Evolutionary conservation across 495 filamentous ascomycete species (phyloP).

Genomic region (Tuber umbilicatum): DNA sequence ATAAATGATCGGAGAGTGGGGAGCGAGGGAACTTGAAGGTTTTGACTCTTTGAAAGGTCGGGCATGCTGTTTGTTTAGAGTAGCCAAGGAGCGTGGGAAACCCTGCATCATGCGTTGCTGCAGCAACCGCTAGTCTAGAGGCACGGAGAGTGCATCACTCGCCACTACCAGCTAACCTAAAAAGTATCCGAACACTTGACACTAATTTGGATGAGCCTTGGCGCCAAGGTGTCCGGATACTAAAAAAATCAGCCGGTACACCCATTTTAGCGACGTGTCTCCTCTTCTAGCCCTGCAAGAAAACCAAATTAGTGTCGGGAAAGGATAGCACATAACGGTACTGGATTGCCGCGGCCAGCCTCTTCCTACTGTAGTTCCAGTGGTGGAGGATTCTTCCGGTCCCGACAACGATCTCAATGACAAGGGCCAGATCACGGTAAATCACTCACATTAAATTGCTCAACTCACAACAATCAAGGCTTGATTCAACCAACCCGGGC

Average conservation of each 20-base stretch:
- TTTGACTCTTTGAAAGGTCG: conserved; percentile 19
- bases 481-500: not conserved
- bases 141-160: conserved; percentile 3
- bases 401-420: not conserved
- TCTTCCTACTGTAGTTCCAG: not conserved
- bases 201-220: no score
- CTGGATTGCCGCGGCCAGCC: not conserved
- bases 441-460: not conserved
- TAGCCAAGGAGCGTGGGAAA: conserved; percentile 25
- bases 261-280: conserved; percentile 16
- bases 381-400: not conserved
- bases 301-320: not conserved
- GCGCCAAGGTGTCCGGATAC: no score
- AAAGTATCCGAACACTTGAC: no score
- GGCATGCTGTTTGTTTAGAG: conserved; percentile 34
- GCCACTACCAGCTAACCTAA: no score
- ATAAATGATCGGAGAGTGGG: not conserved
- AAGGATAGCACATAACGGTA: not conserved
- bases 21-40: conserved; percentile 21
- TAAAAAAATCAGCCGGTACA: no score
- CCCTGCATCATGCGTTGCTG: conserved; percentile 32
- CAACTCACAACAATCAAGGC: not conserved
- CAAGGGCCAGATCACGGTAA: not conserved
- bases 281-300: not conserved
- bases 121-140: conserved; percentile 14